phyloP scores from a whole-genome alignment of 345 rosid genomes.

The Cardamine chenopodiifolia region DNA sequence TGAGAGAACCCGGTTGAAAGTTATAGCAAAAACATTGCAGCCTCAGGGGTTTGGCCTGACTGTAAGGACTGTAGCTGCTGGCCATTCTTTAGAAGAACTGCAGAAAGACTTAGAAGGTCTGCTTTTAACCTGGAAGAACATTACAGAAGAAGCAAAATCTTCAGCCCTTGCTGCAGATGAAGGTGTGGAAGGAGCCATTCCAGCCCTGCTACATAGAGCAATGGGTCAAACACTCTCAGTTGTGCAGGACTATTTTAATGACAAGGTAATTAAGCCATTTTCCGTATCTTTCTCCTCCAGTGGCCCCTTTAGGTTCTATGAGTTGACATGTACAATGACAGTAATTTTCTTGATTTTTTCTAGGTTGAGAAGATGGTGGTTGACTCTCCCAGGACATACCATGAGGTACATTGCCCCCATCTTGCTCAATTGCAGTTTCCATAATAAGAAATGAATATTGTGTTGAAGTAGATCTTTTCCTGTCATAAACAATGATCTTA shows the following conservation, averaged over 20 bases:
- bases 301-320: constrained; percentile 15
- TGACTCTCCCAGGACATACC: constrained; percentile 93
- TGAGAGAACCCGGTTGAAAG: constrained; percentile 85
- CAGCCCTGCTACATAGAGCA: constrained; percentile 85
- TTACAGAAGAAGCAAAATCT: constrained; percentile 86
- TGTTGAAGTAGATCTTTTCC: neutral
- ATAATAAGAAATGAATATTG: neutral
- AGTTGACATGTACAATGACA: constrained; percentile 28
- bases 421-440: neutral
- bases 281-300: neutral
- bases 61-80: constrained; percentile 90
- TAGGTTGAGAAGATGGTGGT: constrained; percentile 92
- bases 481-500: constrained; percentile 4
- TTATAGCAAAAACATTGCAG: constrained; percentile 89
- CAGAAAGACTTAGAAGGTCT: constrained; percentile 87
- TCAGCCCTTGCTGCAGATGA: constrained; percentile 96
- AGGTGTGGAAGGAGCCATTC: constrained; percentile 92
- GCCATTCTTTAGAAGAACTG: constrained; percentile 83
- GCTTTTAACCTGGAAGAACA: constrained; percentile 85
- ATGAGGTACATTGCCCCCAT: constrained; percentile 62
- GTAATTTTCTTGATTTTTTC: constrained; percentile 13
- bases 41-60: constrained; percentile 92
- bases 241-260: constrained; percentile 91
- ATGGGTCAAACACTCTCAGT: constrained; percentile 98
- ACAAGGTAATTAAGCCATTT: constrained; percentile 53